These are phyloP conservation scores for Scolecobasidium constrictum DNA, from an alignment of 2,329 filamentous ascomycete genomes.

Conservation along the genomic window DNA sequence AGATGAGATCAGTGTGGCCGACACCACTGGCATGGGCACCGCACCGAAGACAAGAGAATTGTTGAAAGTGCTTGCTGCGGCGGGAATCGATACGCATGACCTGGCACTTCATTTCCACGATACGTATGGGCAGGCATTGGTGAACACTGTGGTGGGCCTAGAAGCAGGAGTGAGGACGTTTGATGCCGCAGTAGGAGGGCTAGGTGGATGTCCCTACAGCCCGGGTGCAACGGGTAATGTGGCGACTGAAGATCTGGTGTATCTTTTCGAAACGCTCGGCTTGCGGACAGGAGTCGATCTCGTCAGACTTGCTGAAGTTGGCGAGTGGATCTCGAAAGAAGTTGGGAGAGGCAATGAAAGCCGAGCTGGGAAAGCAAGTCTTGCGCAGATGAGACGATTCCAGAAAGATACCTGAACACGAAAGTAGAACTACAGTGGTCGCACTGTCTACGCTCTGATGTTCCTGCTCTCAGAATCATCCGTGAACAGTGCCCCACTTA, in stretches of 20 bases:
- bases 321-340: conserved; percentile 27
- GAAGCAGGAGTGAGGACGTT: conserved; percentile 70
- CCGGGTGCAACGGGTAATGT: conserved; percentile 82
- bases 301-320: conserved; percentile 23
- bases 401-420: too few species aligned
- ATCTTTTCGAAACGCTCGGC: conserved; percentile 61
- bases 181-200: conserved; percentile 66
- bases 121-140: conserved; percentile 76
- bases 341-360: conserved; percentile 25
- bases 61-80: conserved; percentile 52
- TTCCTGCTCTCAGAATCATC: too few species aligned
- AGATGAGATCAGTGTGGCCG: conserved; percentile 81
- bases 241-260: conserved; percentile 73
- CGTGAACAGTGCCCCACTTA: too few species aligned
- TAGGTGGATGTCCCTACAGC: conserved; percentile 78
- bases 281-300: conserved; percentile 57
- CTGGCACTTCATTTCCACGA: conserved; percentile 83
- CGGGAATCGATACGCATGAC: conserved; percentile 57
- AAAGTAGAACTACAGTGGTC: too few species aligned
- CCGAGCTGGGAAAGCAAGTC: conserved; percentile 26
- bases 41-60: conserved; percentile 57
- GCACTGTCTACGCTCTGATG: too few species aligned
- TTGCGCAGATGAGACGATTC: conserved; percentile 19
- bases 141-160: conserved; percentile 67
- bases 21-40: conserved; percentile 86